Evolutionary conservation across 345 rosid species (phyloP).

Genomic region (Citrus maxima): DNA sequence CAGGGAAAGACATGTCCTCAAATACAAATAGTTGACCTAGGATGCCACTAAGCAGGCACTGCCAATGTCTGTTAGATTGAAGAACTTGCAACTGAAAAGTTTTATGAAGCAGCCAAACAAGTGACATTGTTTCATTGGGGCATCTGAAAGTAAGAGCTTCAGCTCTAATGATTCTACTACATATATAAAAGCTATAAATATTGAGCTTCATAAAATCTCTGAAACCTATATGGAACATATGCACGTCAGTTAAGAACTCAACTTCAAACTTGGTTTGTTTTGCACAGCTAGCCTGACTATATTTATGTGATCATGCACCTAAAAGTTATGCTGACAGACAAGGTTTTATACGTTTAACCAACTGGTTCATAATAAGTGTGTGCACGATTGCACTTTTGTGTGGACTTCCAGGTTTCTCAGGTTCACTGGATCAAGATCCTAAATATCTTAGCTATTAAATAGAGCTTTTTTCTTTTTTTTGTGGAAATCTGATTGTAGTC

Average conservation of each 20-base stretch:
- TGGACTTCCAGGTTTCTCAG: neutral
- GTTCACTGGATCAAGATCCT: neutral
- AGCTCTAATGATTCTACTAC: neutral
- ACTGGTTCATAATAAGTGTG: neutral
- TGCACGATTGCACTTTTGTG: no score
- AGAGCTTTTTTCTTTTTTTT: neutral
- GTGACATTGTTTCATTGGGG: neutral
- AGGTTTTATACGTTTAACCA: neutral
- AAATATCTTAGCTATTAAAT: neutral
- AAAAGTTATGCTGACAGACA: neutral
- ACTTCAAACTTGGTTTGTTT: neutral
- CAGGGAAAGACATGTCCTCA: neutral
- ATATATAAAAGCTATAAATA: neutral
- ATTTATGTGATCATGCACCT: neutral
- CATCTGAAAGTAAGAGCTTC: no score
- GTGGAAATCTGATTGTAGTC: neutral
- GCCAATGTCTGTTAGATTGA: neutral
- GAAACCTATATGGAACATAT: neutral
- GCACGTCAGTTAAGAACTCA: neutral
- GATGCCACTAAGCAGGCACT: neutral
- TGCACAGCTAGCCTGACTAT: neutral
- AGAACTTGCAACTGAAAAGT: neutral
- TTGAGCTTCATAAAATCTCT: neutral
- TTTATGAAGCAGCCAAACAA: neutral
- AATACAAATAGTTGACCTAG: neutral